Evolutionary conservation across 1,284 basidiomycete species (phyloP), one percentile per base, ranked within the genome.

Genomic region (Coriolopsis trogii): DNA sequence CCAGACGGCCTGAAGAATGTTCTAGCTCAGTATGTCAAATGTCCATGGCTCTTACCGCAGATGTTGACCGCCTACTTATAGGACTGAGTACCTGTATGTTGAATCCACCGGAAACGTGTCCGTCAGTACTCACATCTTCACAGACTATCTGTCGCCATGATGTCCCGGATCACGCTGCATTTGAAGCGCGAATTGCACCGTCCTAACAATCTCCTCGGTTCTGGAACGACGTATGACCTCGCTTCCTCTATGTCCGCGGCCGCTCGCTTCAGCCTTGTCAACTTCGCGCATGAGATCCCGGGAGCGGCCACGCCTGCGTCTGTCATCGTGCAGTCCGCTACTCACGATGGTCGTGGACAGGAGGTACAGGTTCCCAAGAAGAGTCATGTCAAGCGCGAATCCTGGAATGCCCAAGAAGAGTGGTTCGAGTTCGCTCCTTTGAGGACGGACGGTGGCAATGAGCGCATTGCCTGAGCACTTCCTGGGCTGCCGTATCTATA

Each of bases 131-230:
- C 2, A 7, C 2, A 13, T 12, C 18, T 6, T 2, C 28, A n/a
- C n/a, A 51, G 53, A 4, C n/a, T 49, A 46, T 51, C 75, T 69
- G 76, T 78, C 15, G 71, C 77, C 2, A 80, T 80, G 76, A 78
- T 79, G 75, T 77, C 74, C 1, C 70, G 78, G 24, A 79, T 81
- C 39, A 80, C 77, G 0, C 67, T 81, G 10, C 75, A 73, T 51
- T 69, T 79, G 3, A 71, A 68, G 51, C 51, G 52, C 24, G 53
- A 47, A 21, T 44, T 46, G 15, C 44, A 39, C 41, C 31, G 40
- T 8, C 2, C 23, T 18, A 39, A 13, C 18, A 6, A 31, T 9
- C 21, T 21, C 10, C 26, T 40, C 18, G 37, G 26, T 3, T 31
- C 28, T 10, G 21, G 18, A 8, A 36, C 45, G 12, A 29, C 29